Evolutionary conservation across 2,329 filamentous ascomycete species (phyloP).

Genomic region (Scedosporium aurantiacum): DNA sequence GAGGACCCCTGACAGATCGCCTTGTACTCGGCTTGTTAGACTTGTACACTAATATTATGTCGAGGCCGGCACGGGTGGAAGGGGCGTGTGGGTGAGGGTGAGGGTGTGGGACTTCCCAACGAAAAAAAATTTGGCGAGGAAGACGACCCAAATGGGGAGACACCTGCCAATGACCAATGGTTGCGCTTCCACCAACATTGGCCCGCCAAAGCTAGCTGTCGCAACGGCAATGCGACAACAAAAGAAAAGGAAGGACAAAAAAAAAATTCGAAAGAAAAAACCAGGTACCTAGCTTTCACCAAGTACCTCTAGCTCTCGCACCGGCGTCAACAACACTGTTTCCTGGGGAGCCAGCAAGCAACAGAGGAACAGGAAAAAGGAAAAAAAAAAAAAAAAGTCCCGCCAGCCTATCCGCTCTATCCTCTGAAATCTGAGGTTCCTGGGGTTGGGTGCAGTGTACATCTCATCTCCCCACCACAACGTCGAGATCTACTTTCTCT

Average conservation of each 20-base stretch:
- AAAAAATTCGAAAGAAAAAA: neutral
- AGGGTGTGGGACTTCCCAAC: conserved; percentile 2
- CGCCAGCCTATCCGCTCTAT: neutral
- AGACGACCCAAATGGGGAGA: neutral
- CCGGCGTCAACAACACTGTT: neutral
- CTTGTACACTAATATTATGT: too few species aligned
- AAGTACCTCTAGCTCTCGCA: neutral
- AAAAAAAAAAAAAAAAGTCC: neutral
- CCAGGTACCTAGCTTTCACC: neutral
- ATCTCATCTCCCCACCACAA: neutral
- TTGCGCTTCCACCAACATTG: neutral
- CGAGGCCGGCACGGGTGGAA: neutral
- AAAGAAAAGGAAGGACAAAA: neutral
- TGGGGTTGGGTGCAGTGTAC: neutral
- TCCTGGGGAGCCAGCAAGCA: neutral
- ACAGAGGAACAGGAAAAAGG: too few species aligned
- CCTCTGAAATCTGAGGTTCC: neutral
- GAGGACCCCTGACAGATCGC: neutral
- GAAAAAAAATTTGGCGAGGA: conserved; percentile 1
- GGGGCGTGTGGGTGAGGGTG: neutral
- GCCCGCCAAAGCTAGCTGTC: neutral
- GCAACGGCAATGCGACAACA: neutral
- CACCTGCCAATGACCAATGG: neutral
- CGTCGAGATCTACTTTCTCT: neutral
- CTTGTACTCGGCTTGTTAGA: neutral